Base-by-base conservation (phyloP, 805 yeast genomes). In the Candida maesae region DNA sequence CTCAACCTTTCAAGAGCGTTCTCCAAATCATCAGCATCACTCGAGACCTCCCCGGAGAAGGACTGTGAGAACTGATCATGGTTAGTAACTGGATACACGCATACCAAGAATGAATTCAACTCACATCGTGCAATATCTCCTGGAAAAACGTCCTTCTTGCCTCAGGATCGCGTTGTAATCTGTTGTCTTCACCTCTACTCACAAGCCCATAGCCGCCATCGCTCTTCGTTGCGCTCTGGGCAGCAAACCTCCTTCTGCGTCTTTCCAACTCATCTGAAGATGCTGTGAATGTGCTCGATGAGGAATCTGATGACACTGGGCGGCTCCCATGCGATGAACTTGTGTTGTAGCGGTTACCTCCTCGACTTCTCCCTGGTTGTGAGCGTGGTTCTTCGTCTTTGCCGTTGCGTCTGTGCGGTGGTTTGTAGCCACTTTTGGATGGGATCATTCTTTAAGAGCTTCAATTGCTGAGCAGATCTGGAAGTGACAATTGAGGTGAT, bases 131-230 rank as follows among this genome's bases (percentile, higher is more conserved):
- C 21, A 67, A 54, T 3, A 79, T 69, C 27, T 58, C 47, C 2
- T 56, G 49, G 50, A 73, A 74, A 38, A 66, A 68, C 21, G 56
- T 57, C 6, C 49, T 53, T 49, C 85, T 61, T 9, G 70, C 74
- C 5, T 41, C 37, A 3, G 64, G 64, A 50, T 73, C 71, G 4
- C 59, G 52, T 50, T 72, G 79, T 31, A 81, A 63, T 29, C 73
- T 55, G 38, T 54, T 55, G 41, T 73, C 79, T 33, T 74, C 80
- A 1, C 86, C 85, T 42, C 87, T 62, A 47, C 86, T 81, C 7
- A 79, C 58, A 36, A 77, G 62, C 0, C 86, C 84, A 46, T 68
- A 76, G 8, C 42, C 50, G 6, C 64, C 69, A 14, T 48, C 47
- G 27, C 48, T 38, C 13, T 55, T 52, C 21, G 49, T 50, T 2